Evolutionary conservation across 495 filamentous ascomycete species (phyloP).

Genomic region (Venustampulla echinocandica): DNA sequence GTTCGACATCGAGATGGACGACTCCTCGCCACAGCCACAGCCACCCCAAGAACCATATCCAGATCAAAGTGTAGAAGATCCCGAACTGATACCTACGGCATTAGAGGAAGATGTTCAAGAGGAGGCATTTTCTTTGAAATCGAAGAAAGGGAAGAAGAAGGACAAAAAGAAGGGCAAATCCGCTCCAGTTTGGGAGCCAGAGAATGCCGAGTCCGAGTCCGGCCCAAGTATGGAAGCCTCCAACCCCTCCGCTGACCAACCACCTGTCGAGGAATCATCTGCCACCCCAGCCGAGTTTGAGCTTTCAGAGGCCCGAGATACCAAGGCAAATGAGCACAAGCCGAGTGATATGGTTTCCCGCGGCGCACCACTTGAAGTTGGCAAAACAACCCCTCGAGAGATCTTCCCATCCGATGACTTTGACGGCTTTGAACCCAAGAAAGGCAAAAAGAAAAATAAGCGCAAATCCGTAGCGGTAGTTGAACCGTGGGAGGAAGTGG

Average conservation of each 20-base stretch:
- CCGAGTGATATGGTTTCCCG: conserved; percentile 4
- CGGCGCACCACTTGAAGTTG: neutral
- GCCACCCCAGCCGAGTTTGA: neutral
- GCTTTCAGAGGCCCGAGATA: conserved; percentile 7
- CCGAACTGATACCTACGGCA: neutral
- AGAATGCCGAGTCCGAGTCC: neutral
- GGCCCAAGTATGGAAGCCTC: neutral
- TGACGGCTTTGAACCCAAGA: conserved; percentile 21
- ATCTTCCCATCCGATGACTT: conserved; percentile 13
- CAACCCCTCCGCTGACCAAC: conserved; percentile 8
- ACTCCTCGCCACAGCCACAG: too few species aligned
- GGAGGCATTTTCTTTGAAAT: conserved; percentile 1
- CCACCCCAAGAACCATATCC: too few species aligned
- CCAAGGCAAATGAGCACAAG: conserved; percentile 26
- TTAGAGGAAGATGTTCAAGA: neutral
- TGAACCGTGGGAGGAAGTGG: too few species aligned
- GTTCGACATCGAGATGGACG: too few species aligned
- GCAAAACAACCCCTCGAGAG: too few species aligned
- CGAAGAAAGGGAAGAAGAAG: conserved; percentile 24
- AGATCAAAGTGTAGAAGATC: neutral
- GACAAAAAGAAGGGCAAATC: conserved; percentile 14
- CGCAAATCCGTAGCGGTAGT: too few species aligned
- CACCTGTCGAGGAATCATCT: neutral
- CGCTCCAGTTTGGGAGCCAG: neutral
- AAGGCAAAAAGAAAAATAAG: conserved; percentile 30